Evolutionary conservation across 1,284 basidiomycete species (phyloP).

Genomic region (Athelia psychrophila): DNA sequence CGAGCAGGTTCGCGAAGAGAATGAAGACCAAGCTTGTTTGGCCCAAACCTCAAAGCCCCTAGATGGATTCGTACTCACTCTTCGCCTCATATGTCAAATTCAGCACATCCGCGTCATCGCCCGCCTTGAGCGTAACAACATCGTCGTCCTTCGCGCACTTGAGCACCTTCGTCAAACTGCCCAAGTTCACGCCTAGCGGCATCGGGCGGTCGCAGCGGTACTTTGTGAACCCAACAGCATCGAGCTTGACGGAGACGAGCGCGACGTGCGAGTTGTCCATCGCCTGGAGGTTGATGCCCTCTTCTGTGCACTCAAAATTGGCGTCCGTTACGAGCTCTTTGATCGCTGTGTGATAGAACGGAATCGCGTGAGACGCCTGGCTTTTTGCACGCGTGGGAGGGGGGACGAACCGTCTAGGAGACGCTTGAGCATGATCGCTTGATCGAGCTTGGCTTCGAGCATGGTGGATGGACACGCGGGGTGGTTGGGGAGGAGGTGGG

Average conservation of each 20-base stretch:
- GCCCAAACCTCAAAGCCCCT: no score
- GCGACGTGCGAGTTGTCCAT: constrained; percentile 99
- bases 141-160: constrained; percentile 99
- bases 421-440: constrained; percentile 84
- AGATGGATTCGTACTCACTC: constrained; percentile 49
- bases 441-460: constrained; percentile 87
- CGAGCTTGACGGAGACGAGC: constrained; percentile 83
- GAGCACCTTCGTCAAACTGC: constrained; percentile 92
- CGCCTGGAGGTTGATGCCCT: constrained; percentile 92
- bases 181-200: constrained; percentile 91
- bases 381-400: constrained; percentile 2
- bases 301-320: constrained; percentile 97
- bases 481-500: constrained; percentile 6
- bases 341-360: no score
- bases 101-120: constrained; percentile 89
- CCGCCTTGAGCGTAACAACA: constrained; percentile 87
- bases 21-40: no score
- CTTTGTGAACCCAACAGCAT: constrained; percentile 77
- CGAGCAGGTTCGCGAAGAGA: no score
- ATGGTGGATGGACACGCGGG: constrained; percentile 44
- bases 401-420: constrained; percentile 60
- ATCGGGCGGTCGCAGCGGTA: constrained; percentile 97
- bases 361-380: neutral
- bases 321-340: constrained; percentile 98
- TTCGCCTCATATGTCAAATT: constrained; percentile 91